phyloP scores from a whole-genome alignment of 352 stramenopile genomes.

The Phytophthora agathidicida region DNA sequence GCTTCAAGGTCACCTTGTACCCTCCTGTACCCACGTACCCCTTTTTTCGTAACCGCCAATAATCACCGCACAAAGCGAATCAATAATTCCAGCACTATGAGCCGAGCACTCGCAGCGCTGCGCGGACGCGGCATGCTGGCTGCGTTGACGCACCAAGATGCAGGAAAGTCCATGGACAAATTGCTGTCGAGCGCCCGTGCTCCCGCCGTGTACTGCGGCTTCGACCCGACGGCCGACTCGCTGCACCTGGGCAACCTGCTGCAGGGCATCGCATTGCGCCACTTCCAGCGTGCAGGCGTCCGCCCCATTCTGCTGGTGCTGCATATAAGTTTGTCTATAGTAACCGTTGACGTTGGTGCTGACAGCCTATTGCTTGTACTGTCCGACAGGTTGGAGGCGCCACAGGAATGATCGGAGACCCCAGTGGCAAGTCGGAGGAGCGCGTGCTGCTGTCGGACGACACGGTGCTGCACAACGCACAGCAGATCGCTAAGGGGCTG shows the following conservation, averaged over 20 bases:
- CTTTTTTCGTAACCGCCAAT: too few relatives aligned
- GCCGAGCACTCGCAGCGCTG: slow-evolving; percentile 63
- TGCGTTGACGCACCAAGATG: slow-evolving; percentile 71
- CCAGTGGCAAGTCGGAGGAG: slow-evolving; percentile 98
- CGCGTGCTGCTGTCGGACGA: slow-evolving; percentile 95
- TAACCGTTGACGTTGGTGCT: neutral
- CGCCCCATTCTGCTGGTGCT: slow-evolving; percentile 90
- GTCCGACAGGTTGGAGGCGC: slow-evolving; percentile 71
- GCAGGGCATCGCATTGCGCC: slow-evolving; percentile 83
- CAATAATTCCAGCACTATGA: slow-evolving; percentile 61
- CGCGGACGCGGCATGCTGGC: slow-evolving; percentile 76
- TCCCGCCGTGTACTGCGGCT: slow-evolving; percentile 86
- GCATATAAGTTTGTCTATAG: neutral
- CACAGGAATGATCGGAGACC: slow-evolving; percentile 97
- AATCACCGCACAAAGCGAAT: slow-evolving; percentile 22
- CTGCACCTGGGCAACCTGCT: slow-evolving; percentile 92
- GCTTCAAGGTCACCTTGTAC: too few relatives aligned
- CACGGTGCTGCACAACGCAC: slow-evolving; percentile 90
- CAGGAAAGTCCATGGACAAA: slow-evolving; percentile 57
- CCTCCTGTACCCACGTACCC: too few relatives aligned
- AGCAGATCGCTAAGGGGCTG: slow-evolving; percentile 92
- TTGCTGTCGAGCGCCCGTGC: slow-evolving; percentile 34
- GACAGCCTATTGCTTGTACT: neutral
- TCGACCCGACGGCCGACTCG: slow-evolving; percentile 92
- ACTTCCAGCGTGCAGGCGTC: slow-evolving; percentile 87